phyloP scores from a whole-genome alignment of 345 rosid species.

The Camelina neglecta region DNA sequence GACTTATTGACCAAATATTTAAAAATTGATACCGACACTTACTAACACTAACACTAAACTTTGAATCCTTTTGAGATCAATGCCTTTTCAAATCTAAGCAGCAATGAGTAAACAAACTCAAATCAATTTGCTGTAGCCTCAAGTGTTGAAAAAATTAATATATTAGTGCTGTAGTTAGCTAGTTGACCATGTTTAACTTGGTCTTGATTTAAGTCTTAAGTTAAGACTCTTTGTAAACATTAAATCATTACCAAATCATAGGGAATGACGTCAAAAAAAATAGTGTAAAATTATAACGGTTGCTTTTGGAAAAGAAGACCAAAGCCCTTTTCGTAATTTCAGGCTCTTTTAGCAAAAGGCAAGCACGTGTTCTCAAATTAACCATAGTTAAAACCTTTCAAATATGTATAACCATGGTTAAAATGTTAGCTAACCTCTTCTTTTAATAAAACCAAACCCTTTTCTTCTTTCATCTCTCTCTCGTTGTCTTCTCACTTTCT shows the following conservation, averaged over 20 bases:
- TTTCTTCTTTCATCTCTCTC: neutral
- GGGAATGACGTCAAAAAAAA: neutral
- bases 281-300: neutral
- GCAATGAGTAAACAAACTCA: neutral
- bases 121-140: neutral
- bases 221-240: neutral
- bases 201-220: too few relatives aligned
- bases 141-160: too few relatives aligned
- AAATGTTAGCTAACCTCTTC: neutral
- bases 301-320: conserved; percentile 21
- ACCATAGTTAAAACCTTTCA: conserved; percentile 1
- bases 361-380: conserved; percentile 31
- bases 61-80: neutral
- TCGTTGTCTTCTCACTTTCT: too few relatives aligned
- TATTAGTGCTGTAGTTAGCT: neutral
- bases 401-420: conserved; percentile 27
- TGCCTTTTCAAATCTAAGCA: neutral
- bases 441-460: neutral
- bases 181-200: neutral
- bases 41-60: neutral
- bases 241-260: neutral
- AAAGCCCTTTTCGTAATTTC: conserved; percentile 28
- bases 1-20: conserved; percentile 1
- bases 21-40: conserved; percentile 3
- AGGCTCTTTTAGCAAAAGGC: conserved; percentile 1